Conservation (phyloP, 352 stramenopile species). For the Globisporangium abappressorium region DNA sequence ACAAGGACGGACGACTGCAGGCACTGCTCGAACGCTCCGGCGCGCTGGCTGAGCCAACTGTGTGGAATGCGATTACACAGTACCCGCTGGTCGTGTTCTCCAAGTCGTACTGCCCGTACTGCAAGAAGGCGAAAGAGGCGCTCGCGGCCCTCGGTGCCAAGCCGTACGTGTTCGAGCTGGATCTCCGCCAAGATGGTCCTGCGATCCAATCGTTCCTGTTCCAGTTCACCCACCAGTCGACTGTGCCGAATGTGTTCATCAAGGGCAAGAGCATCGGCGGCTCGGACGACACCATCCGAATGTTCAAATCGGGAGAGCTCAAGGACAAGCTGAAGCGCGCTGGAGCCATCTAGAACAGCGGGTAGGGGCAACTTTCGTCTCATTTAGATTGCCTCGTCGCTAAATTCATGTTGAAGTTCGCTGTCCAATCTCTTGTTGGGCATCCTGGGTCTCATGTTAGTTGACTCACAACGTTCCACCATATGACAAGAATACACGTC, state of each 20-base stretch:
- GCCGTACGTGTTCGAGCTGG: conserved; percentile 71
- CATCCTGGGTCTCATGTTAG: background rate
- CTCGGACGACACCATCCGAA: conserved; percentile 90
- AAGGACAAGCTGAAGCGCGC: conserved; percentile 82
- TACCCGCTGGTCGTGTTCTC: conserved; percentile 77
- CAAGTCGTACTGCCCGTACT: conserved; percentile 87
- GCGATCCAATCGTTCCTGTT: conserved; percentile 92
- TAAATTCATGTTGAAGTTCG: background rate
- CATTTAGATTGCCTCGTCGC: background rate
- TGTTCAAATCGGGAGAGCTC: conserved; percentile 88
- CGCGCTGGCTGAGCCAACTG: conserved; percentile 67
- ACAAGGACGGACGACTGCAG: conserved; percentile 76
- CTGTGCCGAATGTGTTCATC: conserved; percentile 98
- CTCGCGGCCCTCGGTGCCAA: conserved; percentile 57
- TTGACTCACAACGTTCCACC: background rate
- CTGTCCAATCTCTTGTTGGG: background rate
- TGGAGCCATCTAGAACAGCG: conserved; percentile 34
- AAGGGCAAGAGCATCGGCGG: conserved; percentile 94
- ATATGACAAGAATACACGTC: background rate
- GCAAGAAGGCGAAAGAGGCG: conserved; percentile 81
- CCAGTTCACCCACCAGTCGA: conserved; percentile 91
- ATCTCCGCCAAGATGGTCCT: conserved; percentile 81
- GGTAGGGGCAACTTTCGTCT: background rate
- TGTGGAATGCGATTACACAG: conserved; percentile 67
- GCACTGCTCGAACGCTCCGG: conserved; percentile 82